Percentiles rank a stretch among this genome's conserved stretches.
These are phyloP conservation scores for Cladosporium austrohemisphaericum DNA, from an alignment of 2,329 filamentous ascomycete species.

Conservation along the genomic window DNA sequence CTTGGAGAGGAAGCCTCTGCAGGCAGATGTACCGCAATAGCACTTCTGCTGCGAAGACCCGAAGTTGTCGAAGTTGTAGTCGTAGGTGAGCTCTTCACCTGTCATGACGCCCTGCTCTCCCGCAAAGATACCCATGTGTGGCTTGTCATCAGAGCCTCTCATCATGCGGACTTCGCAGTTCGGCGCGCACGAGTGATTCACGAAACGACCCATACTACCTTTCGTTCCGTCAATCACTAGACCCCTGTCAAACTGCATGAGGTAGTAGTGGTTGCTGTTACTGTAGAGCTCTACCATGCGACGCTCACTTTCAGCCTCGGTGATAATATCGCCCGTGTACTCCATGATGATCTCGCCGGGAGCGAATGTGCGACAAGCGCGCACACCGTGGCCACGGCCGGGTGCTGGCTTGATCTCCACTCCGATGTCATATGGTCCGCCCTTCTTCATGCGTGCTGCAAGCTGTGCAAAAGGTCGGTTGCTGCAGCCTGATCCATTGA, in stretches of 20 bases:
- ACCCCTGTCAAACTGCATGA: constrained; percentile 98
- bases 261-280: constrained; percentile 94
- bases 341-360: constrained; percentile 96
- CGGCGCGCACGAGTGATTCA: constrained; percentile 94
- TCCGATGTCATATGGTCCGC: constrained; percentile 84
- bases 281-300: constrained; percentile 94
- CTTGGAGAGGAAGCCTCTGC: constrained; percentile 54
- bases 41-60: constrained; percentile 49
- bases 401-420: constrained; percentile 87
- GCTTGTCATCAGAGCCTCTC: constrained; percentile 62
- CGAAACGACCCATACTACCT: constrained; percentile 92
- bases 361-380: constrained; percentile 81
- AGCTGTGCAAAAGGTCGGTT: constrained; percentile 87
- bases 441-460: constrained; percentile 65
- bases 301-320: constrained; percentile 84
- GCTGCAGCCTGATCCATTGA: constrained; percentile 68
- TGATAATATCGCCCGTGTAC: constrained; percentile 97
- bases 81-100: constrained; percentile 93
- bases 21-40: constrained; percentile 58
- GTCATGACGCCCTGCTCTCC: constrained; percentile 87
- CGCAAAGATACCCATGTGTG: constrained; percentile 94
- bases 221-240: constrained; percentile 98
- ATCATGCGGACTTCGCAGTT: constrained; percentile 86
- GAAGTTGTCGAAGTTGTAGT: constrained; percentile 66
- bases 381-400: constrained; percentile 86